Base-by-base conservation (phyloP, 352 stramenopile genomes). In the Halophytophthora polymorphica region DNA sequence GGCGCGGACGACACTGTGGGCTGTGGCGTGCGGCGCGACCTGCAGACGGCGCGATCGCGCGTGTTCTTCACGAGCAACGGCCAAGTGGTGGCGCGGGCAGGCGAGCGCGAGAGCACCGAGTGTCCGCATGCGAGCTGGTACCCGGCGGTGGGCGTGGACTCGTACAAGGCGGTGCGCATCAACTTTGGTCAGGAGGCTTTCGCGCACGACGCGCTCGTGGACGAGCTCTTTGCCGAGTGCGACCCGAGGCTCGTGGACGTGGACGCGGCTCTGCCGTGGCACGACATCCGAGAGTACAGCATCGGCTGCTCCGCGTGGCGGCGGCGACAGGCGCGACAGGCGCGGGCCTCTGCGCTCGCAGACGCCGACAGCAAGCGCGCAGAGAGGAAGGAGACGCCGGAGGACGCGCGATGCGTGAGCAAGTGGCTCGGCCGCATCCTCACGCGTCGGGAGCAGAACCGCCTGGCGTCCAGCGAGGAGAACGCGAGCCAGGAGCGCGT, bases 141-240 rank as follows among this genome's bases (percentile, higher is more conserved):
- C 33, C 87, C 87, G 1, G 79, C 89, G 2, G 74, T 96, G 2
- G 87, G 87, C 3, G 45, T 96, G 22, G 87, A 96, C 50, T 90
- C 81, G 2, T 69, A 77, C 28, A 80, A 91, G 25, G 70, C 75
- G 18, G 69, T 95, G 13, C 67, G 80, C 19, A 69, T 95, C 12
- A 96, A 96, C 61, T 93, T 90, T 61, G 85, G 85, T 1, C 76
- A 87, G 53, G 68, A 82, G 28, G 82, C 75, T 1, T 93, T 93
- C 41, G 54, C 61, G 2, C 78, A 76, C 45, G 58, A 74, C 39
- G 52, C 33, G 15, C 64, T 84, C 28, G 67, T 74, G 4, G 77
- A 88, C 31, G 60, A 81, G 25, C 42, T 86, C 21, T 80, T 90
- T 49, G 52, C 63, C 4, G 74, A 84, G 34, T 77, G 64, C 15